Base-by-base conservation (phyloP, 2,329 filamentous ascomycete genomes). In the Exserohilum rostratum region DNA sequence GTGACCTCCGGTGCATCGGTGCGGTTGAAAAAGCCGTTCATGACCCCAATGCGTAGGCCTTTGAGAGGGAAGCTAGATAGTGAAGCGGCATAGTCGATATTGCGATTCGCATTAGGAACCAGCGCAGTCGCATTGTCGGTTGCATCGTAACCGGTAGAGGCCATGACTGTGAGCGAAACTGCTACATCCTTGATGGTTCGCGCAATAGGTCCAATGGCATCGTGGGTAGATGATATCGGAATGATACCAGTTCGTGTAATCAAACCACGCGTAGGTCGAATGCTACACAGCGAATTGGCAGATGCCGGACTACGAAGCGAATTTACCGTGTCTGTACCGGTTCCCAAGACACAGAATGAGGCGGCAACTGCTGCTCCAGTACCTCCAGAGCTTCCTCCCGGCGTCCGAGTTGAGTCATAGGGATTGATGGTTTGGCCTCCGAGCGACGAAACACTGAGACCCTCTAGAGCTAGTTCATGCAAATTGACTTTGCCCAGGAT, bases 371-470 rank as follows among this genome's bases (percentile, higher is more conserved):
- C 85, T 0, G 84, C 85, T 0, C 83, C 85, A 0, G 83, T 86
- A 0, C 86, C 87, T 10, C 86, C 86, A 27, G 84, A 87, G 39
- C 82, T 86, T 1, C 86, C 87, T 3, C 86, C 87, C 0, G 86
- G 86, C 0, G 86, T 89, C n/a, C 88, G 81, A 0, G 79, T 80
- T 1, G 76, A 69, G 67, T 90, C 86, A 60, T 91, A 90, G 0
- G 87, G 85, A 67, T 89, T 89, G 56, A 84, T 68, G 0, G 86
- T 87, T 70, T 89, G 87, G 0, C 87, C 86, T 11, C 85, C 85
- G 0, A 87, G 67, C 0, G 84, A 87, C 0, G 85, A 88, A 1
- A 87, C 84, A 1, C 81, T 82, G 34, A 88, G 76, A 0, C 86
- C 87, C 64, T 89, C 85, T 0, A 88, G 74, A 0, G 86, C 86